These are phyloP conservation scores for Lactuca saligna DNA, from an alignment of 129 eudicot genomes.

Conservation along the genomic window DNA sequence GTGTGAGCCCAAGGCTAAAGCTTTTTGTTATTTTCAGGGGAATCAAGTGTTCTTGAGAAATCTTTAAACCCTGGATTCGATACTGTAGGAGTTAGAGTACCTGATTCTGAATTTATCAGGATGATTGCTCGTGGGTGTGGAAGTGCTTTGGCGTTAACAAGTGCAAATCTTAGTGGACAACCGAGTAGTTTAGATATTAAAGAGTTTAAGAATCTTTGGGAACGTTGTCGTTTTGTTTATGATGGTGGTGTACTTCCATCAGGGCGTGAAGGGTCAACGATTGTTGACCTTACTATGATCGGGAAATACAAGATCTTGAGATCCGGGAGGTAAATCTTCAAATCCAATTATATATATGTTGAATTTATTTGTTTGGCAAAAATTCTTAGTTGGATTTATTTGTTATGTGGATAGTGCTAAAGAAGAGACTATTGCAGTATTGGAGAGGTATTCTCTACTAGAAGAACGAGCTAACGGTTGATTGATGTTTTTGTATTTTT, in stretches of 20 bases:
- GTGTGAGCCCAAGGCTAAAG: not conserved
- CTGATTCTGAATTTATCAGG: conserved; percentile 81
- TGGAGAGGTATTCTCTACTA: conserved; percentile 52
- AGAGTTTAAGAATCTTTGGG: conserved; percentile 85
- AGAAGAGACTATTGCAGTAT: conserved; percentile 64
- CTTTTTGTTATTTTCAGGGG: conserved; percentile 49
- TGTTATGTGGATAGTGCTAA: conserved; percentile 57
- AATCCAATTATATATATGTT: not conserved
- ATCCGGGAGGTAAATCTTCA: conserved; percentile 78
- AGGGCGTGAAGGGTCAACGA: conserved; percentile 93
- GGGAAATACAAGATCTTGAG: conserved; percentile 80
- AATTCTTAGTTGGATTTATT: conserved; percentile 1
- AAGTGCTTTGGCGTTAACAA: conserved; percentile 95
- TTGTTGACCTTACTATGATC: conserved; percentile 70
- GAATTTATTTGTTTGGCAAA: not conserved
- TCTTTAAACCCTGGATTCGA: conserved; percentile 85
- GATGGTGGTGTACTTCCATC: conserved; percentile 88
- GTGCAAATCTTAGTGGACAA: conserved; percentile 93
- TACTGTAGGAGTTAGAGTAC: conserved; percentile 89
- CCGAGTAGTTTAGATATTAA: conserved; percentile 77
- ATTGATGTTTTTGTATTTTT: not conserved
- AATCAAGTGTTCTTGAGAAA: conserved; percentile 83
- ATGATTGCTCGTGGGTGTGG: conserved; percentile 68
- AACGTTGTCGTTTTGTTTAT: conserved; percentile 66
- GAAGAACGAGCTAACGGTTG: conserved; percentile 37